Base-by-base conservation (phyloP, 2,329 filamentous ascomycete species). In the Aspergillus neotritici region DNA sequence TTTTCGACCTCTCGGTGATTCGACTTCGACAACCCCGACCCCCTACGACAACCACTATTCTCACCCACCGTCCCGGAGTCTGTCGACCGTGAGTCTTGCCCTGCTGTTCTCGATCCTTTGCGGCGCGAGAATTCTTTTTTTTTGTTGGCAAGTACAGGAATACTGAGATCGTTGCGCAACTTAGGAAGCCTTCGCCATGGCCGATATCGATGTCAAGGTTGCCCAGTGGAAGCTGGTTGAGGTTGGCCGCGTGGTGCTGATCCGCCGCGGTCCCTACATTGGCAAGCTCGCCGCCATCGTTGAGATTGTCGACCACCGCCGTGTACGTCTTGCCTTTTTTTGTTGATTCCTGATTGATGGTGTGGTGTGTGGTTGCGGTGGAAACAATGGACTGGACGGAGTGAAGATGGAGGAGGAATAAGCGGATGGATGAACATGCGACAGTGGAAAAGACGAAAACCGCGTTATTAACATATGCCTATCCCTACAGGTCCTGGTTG, bases 291-390 rank as follows among this genome's bases (percentile, higher is more conserved):
- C 90, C 66, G 78, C 84, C 66, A 91, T 98, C 68, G 89, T 95
- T 75, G 91, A 98, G 84, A 97, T 98, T 75, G 93, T 98, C 78
- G 93, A 98, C 78, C 91, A 98, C 86, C 96, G 95, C 83, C 89
- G 93, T 77, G 93, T 98, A 94, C 71, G 93, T 88, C 69, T 47
- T 40, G 42, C 35, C 34, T 12, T 31, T 41, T 34, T n/a, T n/a
- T n/a, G n/a, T n/a, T n/a, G n/a, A n/a, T n/a, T n/a, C n/a, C n/a
- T n/a, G n/a, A n/a, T n/a, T n/a, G n/a, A n/a, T n/a, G n/a, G n/a
- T n/a, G n/a, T n/a, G n/a, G n/a, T n/a, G n/a, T n/a, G n/a, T n/a
- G n/a, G n/a, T n/a, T n/a, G n/a, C n/a, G n/a, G n/a, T n/a, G n/a
- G n/a, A n/a, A n/a, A n/a, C n/a, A n/a, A n/a, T n/a, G n/a, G n/a